Evolutionary conservation across 1,284 basidiomycete genomes (phyloP).

Genomic region (Cryptococcus jaspeensis): DNA sequence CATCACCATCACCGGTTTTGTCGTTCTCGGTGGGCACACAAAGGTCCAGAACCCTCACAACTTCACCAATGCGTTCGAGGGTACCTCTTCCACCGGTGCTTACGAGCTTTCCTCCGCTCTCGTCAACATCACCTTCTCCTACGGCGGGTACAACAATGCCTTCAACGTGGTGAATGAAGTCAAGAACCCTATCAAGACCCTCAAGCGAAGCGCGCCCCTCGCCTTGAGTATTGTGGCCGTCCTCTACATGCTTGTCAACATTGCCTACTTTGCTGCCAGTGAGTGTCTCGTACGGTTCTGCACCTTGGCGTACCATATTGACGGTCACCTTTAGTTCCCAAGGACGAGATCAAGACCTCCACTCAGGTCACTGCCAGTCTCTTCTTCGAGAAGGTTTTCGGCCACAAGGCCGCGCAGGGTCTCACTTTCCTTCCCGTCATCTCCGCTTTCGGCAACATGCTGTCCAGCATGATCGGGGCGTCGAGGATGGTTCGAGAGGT

Average conservation of each 20-base stretch:
- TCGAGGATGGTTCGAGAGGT: conserved; percentile 52
- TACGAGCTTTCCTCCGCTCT: conserved; percentile 53
- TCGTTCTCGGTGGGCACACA: conserved; percentile 57
- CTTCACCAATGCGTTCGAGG: conserved; percentile 57
- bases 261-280: conserved; percentile 52
- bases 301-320: not conserved
- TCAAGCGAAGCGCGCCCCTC: conserved; percentile 33
- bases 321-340: conserved; percentile 28
- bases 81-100: conserved; percentile 45
- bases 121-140: conserved; percentile 26
- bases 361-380: conserved; percentile 44
- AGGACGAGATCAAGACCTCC: conserved; percentile 38
- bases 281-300: not conserved
- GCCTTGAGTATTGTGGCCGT: conserved; percentile 33
- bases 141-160: conserved; percentile 54
- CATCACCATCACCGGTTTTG: conserved; percentile 55
- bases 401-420: conserved; percentile 39
- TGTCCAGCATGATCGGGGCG: conserved; percentile 47
- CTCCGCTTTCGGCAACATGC: conserved; percentile 44
- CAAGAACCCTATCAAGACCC: conserved; percentile 38
- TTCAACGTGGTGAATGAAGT: conserved; percentile 57
- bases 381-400: conserved; percentile 49
- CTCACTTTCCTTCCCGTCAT: conserved; percentile 46
- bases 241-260: conserved; percentile 38
- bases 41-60: conserved; percentile 56